Conservation (phyloP, 306 rosid species). For the Prunus davidiana region DNA sequence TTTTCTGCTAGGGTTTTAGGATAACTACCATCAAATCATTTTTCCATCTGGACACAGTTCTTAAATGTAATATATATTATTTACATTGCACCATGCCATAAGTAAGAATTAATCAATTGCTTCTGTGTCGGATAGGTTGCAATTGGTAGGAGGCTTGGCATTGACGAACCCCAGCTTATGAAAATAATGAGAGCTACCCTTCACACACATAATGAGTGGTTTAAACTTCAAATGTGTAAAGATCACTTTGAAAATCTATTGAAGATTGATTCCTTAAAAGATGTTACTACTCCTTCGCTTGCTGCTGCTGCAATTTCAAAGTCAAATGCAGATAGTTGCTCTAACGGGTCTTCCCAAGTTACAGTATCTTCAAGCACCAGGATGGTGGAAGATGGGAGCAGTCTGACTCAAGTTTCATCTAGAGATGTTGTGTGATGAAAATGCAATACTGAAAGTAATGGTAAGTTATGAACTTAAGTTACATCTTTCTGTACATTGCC, state of each 20-base stretch:
- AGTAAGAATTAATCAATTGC: constrained; percentile 5
- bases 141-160: constrained; percentile 84
- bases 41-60: neutral
- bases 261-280: constrained; percentile 85
- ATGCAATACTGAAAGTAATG: constrained; percentile 93
- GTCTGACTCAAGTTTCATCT: constrained; percentile 79
- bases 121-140: constrained; percentile 58
- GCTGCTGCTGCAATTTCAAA: constrained; percentile 47
- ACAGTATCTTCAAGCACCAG: constrained; percentile 66
- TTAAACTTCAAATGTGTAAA: constrained; percentile 97
- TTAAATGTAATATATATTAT: no score
- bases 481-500: neutral
- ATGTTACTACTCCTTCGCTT: constrained; percentile 53
- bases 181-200: constrained; percentile 85
- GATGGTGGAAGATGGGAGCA: constrained; percentile 83
- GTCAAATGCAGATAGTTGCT: constrained; percentile 73
- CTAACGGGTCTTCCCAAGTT: constrained; percentile 80
- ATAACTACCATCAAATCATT: neutral
- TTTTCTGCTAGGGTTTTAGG: neutral
- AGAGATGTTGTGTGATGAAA: constrained; percentile 76
- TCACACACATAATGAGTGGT: constrained; percentile 89
- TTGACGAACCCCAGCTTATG: constrained; percentile 95
- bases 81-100: neutral
- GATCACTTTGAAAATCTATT: constrained; percentile 83
- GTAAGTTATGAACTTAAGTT: constrained; percentile 42